phyloP scores from a whole-genome alignment of 2,329 filamentous ascomycete genomes.

The Fusarium acutatum region DNA sequence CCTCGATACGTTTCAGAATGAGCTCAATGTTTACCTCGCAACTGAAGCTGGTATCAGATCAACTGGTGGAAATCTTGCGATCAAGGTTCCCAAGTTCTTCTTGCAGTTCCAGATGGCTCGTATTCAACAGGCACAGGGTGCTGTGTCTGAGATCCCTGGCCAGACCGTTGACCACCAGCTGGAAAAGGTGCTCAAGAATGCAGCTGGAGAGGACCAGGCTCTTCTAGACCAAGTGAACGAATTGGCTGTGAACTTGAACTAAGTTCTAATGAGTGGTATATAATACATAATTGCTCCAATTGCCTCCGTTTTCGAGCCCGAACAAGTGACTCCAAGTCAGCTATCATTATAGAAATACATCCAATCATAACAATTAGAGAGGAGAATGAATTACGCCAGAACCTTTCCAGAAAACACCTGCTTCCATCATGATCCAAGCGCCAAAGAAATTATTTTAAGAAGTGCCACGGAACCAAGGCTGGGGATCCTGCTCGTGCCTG shows the following conservation, averaged over 20 bases:
- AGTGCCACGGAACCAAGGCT: conserved; percentile 45
- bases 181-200: conserved; percentile 66
- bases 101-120: conserved; percentile 65
- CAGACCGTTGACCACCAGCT: conserved; percentile 64
- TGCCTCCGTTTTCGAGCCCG: conserved; percentile 1
- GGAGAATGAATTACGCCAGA: conserved; percentile 36
- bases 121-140: conserved; percentile 68
- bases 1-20: conserved; percentile 60
- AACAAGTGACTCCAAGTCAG: conserved; percentile 39
- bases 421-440: conserved; percentile 16
- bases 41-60: conserved; percentile 68
- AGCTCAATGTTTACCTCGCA: conserved; percentile 65
- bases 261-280: conserved; percentile 4
- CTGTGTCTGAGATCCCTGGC: conserved; percentile 59
- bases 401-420: conserved; percentile 12
- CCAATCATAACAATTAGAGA: conserved; percentile 35
- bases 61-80: conserved; percentile 60
- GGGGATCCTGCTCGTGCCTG: conserved; percentile 58
- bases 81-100: conserved; percentile 73
- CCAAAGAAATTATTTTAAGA: conserved; percentile 24
- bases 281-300: conserved; percentile 28
- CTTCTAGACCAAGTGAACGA: conserved; percentile 62
- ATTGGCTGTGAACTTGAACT: conserved; percentile 44
- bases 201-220: conserved; percentile 56
- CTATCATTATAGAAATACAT: conserved; percentile 44